A percentile compares a stretch with the other conserved stretches of the same genome.
Conservation (phyloP, 441 rosid genomes). For the Bocquillonia castaneifolia region DNA sequence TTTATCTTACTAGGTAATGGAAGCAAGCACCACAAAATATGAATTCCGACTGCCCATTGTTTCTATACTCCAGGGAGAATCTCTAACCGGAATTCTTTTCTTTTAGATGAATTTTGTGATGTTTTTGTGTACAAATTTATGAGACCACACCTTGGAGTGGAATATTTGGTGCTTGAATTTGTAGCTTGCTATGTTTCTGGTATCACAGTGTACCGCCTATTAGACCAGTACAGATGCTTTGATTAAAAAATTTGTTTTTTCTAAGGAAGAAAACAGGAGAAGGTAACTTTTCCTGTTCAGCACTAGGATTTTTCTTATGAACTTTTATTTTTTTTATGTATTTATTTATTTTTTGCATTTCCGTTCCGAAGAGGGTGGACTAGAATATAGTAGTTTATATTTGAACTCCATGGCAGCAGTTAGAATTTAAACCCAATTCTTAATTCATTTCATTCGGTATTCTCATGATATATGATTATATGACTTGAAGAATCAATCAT, state of each 20-base stretch:
- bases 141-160: conserved; percentile 20
- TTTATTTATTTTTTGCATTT: no score
- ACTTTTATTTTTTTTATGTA: no score
- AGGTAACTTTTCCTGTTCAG: background rate
- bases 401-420: no score
- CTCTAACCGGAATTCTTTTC: conserved; percentile 24
- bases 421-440: no score
- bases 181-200: conserved; percentile 4
- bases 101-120: conserved; percentile 29
- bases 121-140: conserved; percentile 33
- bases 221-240: background rate
- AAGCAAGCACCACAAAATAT: conserved; percentile 33
- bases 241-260: no score
- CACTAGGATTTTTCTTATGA: no score
- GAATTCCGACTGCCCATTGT: conserved; percentile 20
- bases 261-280: background rate
- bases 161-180: conserved; percentile 32
- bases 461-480: no score
- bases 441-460: no score
- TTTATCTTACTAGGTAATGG: conserved; percentile 25
- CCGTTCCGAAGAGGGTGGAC: no score
- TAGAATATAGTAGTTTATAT: no score
- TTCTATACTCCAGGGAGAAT: conserved; percentile 23
- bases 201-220: background rate
- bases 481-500: no score